Conservation (phyloP, 2,329 filamentous ascomycete genomes). For the Zymoseptoria pseudotritici region DNA sequence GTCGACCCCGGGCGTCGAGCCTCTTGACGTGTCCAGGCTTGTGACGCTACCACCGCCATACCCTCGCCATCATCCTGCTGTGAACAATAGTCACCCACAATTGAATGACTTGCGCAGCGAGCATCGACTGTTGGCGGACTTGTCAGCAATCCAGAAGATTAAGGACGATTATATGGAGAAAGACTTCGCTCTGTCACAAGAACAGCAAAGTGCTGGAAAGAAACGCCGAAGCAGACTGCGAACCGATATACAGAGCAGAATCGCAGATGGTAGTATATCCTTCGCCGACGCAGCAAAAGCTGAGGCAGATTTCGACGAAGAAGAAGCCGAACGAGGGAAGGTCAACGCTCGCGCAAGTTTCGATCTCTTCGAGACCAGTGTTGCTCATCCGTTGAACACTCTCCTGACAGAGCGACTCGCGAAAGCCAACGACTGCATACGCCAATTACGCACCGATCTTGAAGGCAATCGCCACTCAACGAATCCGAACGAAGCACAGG, state of each 20-base stretch:
- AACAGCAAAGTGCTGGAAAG: slow-evolving; percentile 28
- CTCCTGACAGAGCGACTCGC: slow-evolving; percentile 69
- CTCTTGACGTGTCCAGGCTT: slow-evolving; percentile 78
- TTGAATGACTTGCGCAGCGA: slow-evolving; percentile 68
- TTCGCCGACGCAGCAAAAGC: slow-evolving; percentile 73
- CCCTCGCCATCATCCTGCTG: slow-evolving; percentile 86
- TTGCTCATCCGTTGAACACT: slow-evolving; percentile 77
- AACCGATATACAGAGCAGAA: slow-evolving; percentile 64
- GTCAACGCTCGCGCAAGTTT: slow-evolving; percentile 73
- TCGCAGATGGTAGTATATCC: slow-evolving; percentile 68
- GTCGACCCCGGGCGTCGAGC: slow-evolving; percentile 18
- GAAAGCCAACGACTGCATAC: slow-evolving; percentile 68
- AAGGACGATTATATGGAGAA: slow-evolving; percentile 26
- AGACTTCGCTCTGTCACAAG: slow-evolving; percentile 38
- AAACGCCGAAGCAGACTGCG: slow-evolving; percentile 25
- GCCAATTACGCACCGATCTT: slow-evolving; percentile 63
- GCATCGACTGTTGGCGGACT: slow-evolving; percentile 66
- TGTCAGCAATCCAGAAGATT: slow-evolving; percentile 58
- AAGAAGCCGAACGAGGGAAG: slow-evolving; percentile 64
- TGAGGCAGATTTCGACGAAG: slow-evolving; percentile 64
- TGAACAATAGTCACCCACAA: slow-evolving; percentile 92
- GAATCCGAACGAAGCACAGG: slow-evolving; percentile 76
- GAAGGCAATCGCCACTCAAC: slow-evolving; percentile 62
- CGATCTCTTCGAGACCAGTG: slow-evolving; percentile 72
- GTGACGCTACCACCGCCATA: slow-evolving; percentile 91